Conservation (phyloP, 768 basidiomycete genomes). For the Suillus lakei region DNA sequence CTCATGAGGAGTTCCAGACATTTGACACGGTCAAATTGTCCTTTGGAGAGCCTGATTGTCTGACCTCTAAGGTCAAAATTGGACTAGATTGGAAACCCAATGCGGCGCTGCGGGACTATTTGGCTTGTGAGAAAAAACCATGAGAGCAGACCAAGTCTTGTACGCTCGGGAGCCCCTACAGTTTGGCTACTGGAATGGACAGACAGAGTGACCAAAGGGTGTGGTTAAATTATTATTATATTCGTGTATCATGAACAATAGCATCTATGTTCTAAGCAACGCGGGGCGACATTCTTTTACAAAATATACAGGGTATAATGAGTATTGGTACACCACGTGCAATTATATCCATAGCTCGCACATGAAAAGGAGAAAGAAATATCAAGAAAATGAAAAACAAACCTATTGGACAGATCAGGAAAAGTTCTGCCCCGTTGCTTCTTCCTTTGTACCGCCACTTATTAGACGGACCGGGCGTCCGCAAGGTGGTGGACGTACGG, state of each 20-base stretch:
- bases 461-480: not conserved
- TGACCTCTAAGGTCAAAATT: no score
- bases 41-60: constrained; percentile 26
- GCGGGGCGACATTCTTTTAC: not conserved
- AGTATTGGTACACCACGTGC: not conserved
- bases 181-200: not conserved
- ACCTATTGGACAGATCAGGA: not conserved
- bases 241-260: not conserved
- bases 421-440: not conserved
- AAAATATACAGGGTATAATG: not conserved
- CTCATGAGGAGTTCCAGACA: no score
- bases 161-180: not conserved
- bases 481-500: not conserved
- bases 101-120: no score
- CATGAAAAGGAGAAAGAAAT: not conserved
- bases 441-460: not conserved
- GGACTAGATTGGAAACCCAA: no score
- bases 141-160: not conserved
- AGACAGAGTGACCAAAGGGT: no score
- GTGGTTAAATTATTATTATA: not conserved
- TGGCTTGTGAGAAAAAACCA: no score
- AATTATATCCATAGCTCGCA: not conserved
- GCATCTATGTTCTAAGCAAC: not conserved
- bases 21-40: constrained; percentile 11
- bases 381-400: not conserved